Percentiles rank a stretch among this genome's conserved stretches.
phyloP scores from a whole-genome alignment of 208 protist species.

The Trypanosoma mega region DNA sequence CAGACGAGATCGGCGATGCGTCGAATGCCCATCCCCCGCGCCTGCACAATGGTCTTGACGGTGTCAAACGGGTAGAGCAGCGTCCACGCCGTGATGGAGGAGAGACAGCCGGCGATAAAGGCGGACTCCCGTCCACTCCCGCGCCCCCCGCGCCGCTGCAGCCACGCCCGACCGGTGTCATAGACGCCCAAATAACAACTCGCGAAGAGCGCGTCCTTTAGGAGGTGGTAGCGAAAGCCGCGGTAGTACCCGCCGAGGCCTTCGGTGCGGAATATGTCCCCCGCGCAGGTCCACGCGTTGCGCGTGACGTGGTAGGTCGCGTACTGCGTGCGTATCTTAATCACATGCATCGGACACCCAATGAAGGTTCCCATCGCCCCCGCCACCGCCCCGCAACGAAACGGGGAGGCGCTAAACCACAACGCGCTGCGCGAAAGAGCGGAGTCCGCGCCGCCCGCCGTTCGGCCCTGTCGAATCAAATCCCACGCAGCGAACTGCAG shows the following conservation, averaged over 20 bases:
- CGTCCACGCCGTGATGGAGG: slow-evolving; percentile 73
- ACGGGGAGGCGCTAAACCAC: slow-evolving; percentile 49
- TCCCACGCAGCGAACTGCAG: slow-evolving; percentile 87
- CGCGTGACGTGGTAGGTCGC: slow-evolving; percentile 40
- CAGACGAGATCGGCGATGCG: slow-evolving; percentile 11
- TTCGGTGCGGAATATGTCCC: slow-evolving; percentile 52
- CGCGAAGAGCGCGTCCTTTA: slow-evolving; percentile 78
- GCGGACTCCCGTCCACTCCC: slow-evolving; percentile 14
- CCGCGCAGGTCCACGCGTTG: slow-evolving; percentile 78
- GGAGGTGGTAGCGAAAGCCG: slow-evolving; percentile 64
- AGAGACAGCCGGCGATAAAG: slow-evolving; percentile 56
- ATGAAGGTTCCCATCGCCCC: slow-evolving; percentile 84
- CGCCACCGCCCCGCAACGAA: slow-evolving; percentile 64
- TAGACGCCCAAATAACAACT: slow-evolving; percentile 80
- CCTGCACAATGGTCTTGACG: slow-evolving; percentile 83
- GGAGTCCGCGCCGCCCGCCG: background rate
- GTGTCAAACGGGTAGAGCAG: slow-evolving; percentile 86
- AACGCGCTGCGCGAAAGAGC: background rate
- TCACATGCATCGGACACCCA: slow-evolving; percentile 87
- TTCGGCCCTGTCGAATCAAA: slow-evolving; percentile 28
- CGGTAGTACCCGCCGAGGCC: slow-evolving; percentile 75
- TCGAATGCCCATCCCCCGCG: slow-evolving; percentile 36
- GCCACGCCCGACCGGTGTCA: slow-evolving; percentile 25
- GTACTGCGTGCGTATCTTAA: slow-evolving; percentile 88
- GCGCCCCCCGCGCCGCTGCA: slow-evolving; percentile 1